Evolutionary conservation across 371 early-diverging fungal genomes (phyloP), one percentile per base, ranked within the genome.

Genomic region (Mortierella sp.): DNA sequence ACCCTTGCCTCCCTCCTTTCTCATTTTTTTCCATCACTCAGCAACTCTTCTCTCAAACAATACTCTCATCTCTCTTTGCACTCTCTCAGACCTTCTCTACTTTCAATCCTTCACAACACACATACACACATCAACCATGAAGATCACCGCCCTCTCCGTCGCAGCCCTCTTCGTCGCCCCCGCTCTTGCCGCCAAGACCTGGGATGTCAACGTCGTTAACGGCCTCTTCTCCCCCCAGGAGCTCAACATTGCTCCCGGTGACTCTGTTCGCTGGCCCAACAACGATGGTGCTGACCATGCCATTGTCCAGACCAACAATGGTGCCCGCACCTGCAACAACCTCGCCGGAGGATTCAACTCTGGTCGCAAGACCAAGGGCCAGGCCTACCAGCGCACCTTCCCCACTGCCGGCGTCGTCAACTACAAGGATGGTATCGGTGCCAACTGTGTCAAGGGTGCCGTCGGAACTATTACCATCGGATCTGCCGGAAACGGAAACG

Each of bases 351-450:
- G 80, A 1, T 80, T 83, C 74, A 83, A 83, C 80, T 83, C 83
- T 0, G 83, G 83, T 16, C 11, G 3, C 60, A 60, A 71, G 75
- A 60, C 77, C 45, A 70, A 73, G 13, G 77, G 75, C n/a, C 71
- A 73, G 71, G 55, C 77, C 48, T 79, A 79, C 65, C 26, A 74
- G 60, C 79, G 80, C 47, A 63, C 48, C 31, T 83, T 83, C 74
- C 63, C 63, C 63, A 45, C 16, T 7, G 77, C 71, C 16, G 16
- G 52, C 14, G 16, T 6, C 19, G 6, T 83, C 77, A 79, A 77
- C 38, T 83, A 83, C 72, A 83, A 83, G 74, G 83, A 80, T 38
- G 83, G 83, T 24, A 28, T 80, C 21, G 77, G 80, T 8, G 55
- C 57, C 48, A 74, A 76, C 77, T 83, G 83, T 58, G 3, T 31